Evolutionary conservation across 2,329 filamentous ascomycete species (phyloP), one percentile per base, ranked within the genome.

Genomic region (Aspergillus ibericus): DNA sequence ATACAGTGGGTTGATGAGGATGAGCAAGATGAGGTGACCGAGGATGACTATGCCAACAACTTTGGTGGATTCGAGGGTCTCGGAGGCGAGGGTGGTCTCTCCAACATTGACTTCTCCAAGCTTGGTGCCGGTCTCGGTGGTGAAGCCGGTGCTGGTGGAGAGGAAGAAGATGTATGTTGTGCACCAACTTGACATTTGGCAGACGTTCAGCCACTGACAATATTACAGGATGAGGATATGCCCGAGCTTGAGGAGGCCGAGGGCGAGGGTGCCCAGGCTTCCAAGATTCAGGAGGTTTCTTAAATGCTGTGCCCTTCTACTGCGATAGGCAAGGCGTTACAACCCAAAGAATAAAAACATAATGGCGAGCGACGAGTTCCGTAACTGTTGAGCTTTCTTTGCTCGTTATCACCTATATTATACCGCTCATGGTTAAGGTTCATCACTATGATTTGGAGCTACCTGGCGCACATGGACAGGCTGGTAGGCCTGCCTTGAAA

Each of bases 41-140:
- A 96, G 65, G 92, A 96, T 57, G 93, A 96, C 77, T 77, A 78
- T 60, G 74, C 75, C 56, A 78, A 75, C 70, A 75, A 78, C 65
- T 77, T 80, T 67, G 88, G 85, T 64, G 85, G 78, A 49, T 71
- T 78, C 73, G 71, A 70, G 15, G 69, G 66, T 36, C 59, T 64
- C 29, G 68, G 62, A 16, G 83, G 82, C 51, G 77, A 78, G 34
- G 84, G 86, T 66, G 91, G 92, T 77, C 91, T 95, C 65, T 87
- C 90, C 70, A 91, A 90, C 70, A 95, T 96, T 73, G 92, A 96
- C 80, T 96, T 96, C 86, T 95, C 90, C 70, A 96, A 96, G 83
- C 88, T 96, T 63, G 88, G 88, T 63, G 63, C 63, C 20, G 88
- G 83, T 63, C 85, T 82, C 42, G 68, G 65, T 35, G 85, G 82